phyloP scores from a whole-genome alignment of 2,329 filamentous ascomycete species.

The Chrysoporthe deuterocubensis region DNA sequence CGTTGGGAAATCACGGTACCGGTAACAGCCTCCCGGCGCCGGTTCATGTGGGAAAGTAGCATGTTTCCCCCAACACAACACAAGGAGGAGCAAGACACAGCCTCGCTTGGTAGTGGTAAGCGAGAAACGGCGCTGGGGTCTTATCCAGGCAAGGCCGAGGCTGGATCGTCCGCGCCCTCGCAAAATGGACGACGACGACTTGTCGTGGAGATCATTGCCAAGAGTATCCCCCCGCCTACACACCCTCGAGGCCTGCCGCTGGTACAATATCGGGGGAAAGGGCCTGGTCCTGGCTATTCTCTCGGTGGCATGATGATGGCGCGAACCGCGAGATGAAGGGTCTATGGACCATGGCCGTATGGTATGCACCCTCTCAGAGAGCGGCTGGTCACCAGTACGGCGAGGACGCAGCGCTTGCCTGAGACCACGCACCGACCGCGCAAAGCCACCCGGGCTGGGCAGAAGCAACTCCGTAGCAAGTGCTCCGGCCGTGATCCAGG shows the following conservation, averaged over 20 bases:
- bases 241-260: neutral
- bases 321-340: neutral
- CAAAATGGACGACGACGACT: neutral
- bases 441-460: neutral
- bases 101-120: neutral
- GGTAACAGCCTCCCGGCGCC: neutral
- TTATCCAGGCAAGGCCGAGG: neutral
- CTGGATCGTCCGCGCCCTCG: neutral
- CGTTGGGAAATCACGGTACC: neutral
- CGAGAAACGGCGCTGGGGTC: neutral
- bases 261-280: neutral
- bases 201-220: neutral
- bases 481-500: neutral
- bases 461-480: neutral
- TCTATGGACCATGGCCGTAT: conserved; percentile 1
- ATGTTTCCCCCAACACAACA: neutral
- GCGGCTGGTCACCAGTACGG: neutral
- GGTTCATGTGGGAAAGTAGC: neutral
- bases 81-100: neutral
- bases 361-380: neutral
- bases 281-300: neutral
- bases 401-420: neutral
- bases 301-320: neutral
- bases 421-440: neutral
- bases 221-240: neutral